phyloP scores from a whole-genome alignment of 164 flowering plant genomes.

The Umbilicus rupestris region DNA sequence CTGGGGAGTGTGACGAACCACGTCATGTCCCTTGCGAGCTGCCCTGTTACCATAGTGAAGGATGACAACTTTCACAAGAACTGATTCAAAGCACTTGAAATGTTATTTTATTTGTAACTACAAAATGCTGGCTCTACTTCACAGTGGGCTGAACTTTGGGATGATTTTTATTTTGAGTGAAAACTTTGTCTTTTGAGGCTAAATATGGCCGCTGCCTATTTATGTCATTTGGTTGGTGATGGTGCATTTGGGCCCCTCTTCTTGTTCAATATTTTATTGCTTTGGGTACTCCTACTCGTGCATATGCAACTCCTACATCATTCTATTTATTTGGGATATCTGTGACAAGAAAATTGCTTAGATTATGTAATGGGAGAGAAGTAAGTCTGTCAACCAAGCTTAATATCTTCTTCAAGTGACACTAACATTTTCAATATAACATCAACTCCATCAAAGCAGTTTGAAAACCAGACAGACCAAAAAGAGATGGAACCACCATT shows the following conservation, averaged over 20 bases:
- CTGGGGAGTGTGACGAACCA: constrained; percentile 52
- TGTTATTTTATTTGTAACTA: background rate
- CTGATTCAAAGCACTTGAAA: constrained; percentile 8
- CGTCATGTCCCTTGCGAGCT: constrained; percentile 39
- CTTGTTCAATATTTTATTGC: background rate
- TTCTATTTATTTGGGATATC: no score
- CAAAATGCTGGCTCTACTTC: background rate
- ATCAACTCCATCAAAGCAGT: no score
- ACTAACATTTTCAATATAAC: no score
- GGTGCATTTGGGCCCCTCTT: background rate
- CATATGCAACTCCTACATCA: no score
- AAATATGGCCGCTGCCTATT: no score
- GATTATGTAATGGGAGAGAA: no score
- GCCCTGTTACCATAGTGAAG: constrained; percentile 81
- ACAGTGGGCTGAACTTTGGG: background rate
- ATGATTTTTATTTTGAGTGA: background rate
- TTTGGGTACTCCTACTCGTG: background rate
- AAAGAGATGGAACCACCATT: background rate
- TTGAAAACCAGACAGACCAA: background rate
- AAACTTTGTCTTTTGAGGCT: no score
- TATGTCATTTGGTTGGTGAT: background rate
- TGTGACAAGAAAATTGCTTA: no score
- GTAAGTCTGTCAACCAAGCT: no score
- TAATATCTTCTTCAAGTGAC: no score
- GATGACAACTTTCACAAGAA: constrained; percentile 31